Base-by-base conservation (phyloP, 352 stramenopile genomes). In the Pythium rishiriense region DNA sequence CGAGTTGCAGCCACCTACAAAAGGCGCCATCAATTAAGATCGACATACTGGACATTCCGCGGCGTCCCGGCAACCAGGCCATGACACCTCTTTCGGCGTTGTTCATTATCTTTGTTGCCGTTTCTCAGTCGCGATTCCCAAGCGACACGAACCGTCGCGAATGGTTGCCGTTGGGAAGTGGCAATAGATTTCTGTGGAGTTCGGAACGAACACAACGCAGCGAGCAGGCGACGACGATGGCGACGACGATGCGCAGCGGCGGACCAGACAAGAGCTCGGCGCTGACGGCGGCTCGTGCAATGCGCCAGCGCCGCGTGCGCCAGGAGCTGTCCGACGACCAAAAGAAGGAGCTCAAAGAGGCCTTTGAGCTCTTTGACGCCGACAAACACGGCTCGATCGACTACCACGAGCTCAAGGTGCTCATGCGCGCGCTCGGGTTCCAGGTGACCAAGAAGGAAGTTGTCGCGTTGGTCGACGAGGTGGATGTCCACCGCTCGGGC, bases 391-490 rank as follows among this genome's bases (percentile, higher is more conserved):
- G 91, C 8, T 85, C 77, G 4, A 88, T 98, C 60, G 88, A 97
- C 79, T 94, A 97, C 67, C 90, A 98, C 70, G 94, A 98, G 69
- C 84, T 98, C 68, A 98, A 98, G 67, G 91, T 93, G 62, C 73
- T 97, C 45, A 97, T 98, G 84, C 85, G 92, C 17, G 92, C 94
- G n/a, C 66, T 98, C 41, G 94, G 92, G 29, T 98, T 97, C 65
- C 77, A 94, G 48, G 88, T 98, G 25, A 88, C 84, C 59, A 97
- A 97, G 70, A 69, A 74, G 28, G 88, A 98, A 46, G 88, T 98
- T 24, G 64, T 96, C 41, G 83, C 87, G 25, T 74, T 98, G 5
- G 89, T 97, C 33, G 85, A 97, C 33, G 88, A 97, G 46, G 87
- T 95, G 37, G 91, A 98, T 58, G 83, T 96, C 50, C 71, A 90